phyloP scores from a whole-genome alignment of 176 grass and related monocot genomes.

The Triticum timopheevii region DNA sequence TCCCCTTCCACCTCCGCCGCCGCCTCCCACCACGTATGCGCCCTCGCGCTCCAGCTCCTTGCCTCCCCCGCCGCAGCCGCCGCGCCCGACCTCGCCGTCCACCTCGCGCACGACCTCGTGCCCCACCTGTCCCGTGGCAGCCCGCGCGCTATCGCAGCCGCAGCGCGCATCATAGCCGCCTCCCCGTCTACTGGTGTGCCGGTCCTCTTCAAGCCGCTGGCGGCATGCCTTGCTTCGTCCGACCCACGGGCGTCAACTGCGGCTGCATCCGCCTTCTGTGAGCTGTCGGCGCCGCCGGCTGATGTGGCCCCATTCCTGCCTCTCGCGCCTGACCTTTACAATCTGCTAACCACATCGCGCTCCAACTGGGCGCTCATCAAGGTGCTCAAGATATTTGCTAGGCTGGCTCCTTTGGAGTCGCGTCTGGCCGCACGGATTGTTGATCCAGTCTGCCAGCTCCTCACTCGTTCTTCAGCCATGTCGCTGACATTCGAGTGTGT shows the following conservation, averaged over 20 bases:
- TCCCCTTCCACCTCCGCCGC: conserved; percentile 44
- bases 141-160: conserved; percentile 56
- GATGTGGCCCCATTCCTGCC: conserved; percentile 74
- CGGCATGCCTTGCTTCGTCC: conserved; percentile 69
- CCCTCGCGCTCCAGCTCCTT: conserved; percentile 68
- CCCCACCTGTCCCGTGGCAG: conserved; percentile 55
- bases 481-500: conserved; percentile 90
- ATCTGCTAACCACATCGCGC: conserved; percentile 59
- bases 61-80: conserved; percentile 52
- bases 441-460: conserved; percentile 77
- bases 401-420: conserved; percentile 67
- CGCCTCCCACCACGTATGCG: conserved; percentile 44
- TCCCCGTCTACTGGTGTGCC: conserved; percentile 55
- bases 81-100: conserved; percentile 55
- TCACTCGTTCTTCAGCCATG: conserved; percentile 53
- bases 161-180: conserved; percentile 56
- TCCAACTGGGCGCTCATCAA: conserved; percentile 96
- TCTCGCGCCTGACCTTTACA: conserved; percentile 80
- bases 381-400: conserved; percentile 81
- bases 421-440: conserved; percentile 63
- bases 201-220: conserved; percentile 85
- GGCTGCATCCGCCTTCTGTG: conserved; percentile 74
- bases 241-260: conserved; percentile 64
- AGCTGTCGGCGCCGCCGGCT: conserved; percentile 66
- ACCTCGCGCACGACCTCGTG: conserved; percentile 73